Conservation (phyloP, 192 early-diverging fungal species). For the Coemansia sp. region DNA sequence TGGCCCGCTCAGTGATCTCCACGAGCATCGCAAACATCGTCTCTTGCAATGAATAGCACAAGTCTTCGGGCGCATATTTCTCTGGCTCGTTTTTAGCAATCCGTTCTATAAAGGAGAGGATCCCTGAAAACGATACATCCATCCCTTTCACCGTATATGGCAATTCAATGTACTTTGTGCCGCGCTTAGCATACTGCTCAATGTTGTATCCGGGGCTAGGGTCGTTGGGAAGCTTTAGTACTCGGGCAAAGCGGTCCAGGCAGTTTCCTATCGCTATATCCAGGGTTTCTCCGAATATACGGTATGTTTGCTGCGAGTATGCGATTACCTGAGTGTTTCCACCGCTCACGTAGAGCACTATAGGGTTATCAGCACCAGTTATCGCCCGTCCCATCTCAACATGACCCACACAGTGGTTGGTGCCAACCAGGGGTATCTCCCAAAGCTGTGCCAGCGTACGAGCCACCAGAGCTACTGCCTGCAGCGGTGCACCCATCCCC, state of each 20-base stretch:
- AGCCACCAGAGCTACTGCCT: slow-evolving; percentile 86
- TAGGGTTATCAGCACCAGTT: slow-evolving; percentile 89
- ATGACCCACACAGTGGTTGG: slow-evolving; percentile 98
- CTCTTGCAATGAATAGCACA: slow-evolving; percentile 98
- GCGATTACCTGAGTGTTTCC: slow-evolving; percentile 99
- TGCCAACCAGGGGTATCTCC: slow-evolving; percentile 88
- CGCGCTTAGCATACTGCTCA: slow-evolving; percentile 92
- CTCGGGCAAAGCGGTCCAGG: slow-evolving; percentile 93
- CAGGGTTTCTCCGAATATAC: slow-evolving; percentile 97
- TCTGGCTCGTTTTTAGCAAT: slow-evolving; percentile 61
- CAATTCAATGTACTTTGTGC: slow-evolving; percentile 79
- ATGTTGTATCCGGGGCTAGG: slow-evolving; percentile 98
- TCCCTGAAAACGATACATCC: slow-evolving; percentile 97
- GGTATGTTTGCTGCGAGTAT: slow-evolving; percentile 86
- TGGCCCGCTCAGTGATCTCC: slow-evolving; percentile 97
- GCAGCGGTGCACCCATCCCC: slow-evolving; percentile 96
- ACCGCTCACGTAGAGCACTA: slow-evolving; percentile 95
- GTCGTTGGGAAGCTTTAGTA: slow-evolving; percentile 90
- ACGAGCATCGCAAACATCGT: slow-evolving; percentile 99
- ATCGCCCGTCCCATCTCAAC: slow-evolving; percentile 99
- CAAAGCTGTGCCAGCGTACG: slow-evolving; percentile 90
- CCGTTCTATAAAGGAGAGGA: slow-evolving; percentile 85
- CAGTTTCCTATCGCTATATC: slow-evolving; percentile 99
- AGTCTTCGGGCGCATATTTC: slow-evolving; percentile 73
- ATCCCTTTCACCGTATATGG: slow-evolving; percentile 99